These are phyloP conservation scores for Xanthoceras sorbifolium DNA, from an alignment of 345 rosid species.

Conservation along the genomic window DNA sequence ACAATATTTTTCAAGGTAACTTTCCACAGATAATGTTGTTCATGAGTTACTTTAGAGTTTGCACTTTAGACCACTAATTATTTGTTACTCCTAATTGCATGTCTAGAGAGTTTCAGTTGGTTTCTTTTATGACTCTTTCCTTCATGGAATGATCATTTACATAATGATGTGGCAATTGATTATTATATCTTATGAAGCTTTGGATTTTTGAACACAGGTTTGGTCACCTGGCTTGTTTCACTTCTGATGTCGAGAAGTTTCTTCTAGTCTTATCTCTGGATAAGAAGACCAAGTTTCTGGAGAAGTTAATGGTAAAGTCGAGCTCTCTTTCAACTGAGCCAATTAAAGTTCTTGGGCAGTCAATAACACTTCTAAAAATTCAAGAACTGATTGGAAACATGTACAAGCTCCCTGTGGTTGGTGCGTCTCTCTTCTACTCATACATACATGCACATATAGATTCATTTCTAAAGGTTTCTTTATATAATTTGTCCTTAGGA, in stretches of 20 bases:
- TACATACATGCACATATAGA: background rate
- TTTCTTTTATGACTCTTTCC: background rate
- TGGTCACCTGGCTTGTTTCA: constrained; percentile 91
- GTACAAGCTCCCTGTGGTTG: constrained; percentile 48
- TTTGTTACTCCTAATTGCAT: background rate
- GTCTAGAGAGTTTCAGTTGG: background rate
- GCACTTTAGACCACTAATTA: background rate
- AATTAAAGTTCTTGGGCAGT: constrained; percentile 72
- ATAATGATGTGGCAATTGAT: background rate
- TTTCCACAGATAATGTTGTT: background rate
- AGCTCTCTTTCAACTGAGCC: constrained; percentile 40
- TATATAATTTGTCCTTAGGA: constrained; percentile 10
- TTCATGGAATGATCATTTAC: background rate
- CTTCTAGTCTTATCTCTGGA: constrained; percentile 68
- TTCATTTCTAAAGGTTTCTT: constrained; percentile 1
- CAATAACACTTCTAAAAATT: constrained; percentile 62
- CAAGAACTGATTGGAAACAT: constrained; percentile 68
- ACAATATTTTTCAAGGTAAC: constrained; percentile 70
- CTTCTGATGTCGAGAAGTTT: constrained; percentile 74
- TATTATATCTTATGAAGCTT: constrained; percentile 17
- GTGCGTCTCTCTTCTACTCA: constrained; percentile 44
- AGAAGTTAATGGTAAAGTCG: constrained; percentile 47
- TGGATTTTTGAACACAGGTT: constrained; percentile 54
- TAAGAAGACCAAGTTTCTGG: constrained; percentile 57
- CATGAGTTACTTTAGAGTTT: constrained; percentile 10